These are phyloP conservation scores for Persicaria maculosa DNA, from an alignment of 148 eudicot species.

Conservation along the genomic window DNA sequence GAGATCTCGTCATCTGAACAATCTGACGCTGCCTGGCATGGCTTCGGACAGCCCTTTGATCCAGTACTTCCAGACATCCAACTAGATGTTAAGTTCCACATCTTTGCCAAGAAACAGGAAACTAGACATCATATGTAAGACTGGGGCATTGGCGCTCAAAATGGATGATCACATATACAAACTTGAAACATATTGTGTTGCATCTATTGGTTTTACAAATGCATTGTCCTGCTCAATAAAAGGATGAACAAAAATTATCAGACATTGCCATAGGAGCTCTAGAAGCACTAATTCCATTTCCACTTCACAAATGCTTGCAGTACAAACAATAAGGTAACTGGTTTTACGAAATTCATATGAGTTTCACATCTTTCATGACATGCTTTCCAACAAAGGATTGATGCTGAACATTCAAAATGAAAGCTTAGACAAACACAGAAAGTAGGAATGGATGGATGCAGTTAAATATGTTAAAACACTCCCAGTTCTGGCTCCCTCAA, in stretches of 20 bases:
- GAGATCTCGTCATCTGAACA: constrained; percentile 57
- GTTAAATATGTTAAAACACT: not conserved
- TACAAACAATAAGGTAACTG: not conserved
- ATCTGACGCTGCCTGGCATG: constrained; percentile 25
- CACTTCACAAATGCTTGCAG: not conserved
- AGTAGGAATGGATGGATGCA: not conserved
- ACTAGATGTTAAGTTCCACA: constrained; percentile 46
- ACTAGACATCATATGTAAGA: constrained; percentile 1
- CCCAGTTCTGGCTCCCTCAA: too few relatives aligned
- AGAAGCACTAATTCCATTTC: not conserved
- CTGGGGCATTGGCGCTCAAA: constrained; percentile 3
- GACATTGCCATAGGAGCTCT: not conserved
- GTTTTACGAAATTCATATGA: not conserved
- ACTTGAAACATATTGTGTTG: not conserved
- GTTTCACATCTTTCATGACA: too few relatives aligned
- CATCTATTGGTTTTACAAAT: not conserved
- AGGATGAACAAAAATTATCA: not conserved
- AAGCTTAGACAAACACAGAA: not conserved
- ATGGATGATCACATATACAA: not conserved
- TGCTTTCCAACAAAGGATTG: not conserved
- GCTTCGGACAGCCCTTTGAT: constrained; percentile 17
- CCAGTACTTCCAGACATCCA: constrained; percentile 25
- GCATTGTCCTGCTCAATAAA: not conserved
- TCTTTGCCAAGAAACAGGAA: constrained; percentile 6
- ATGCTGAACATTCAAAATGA: not conserved